phyloP scores from a whole-genome alignment of 139 green algal species.

The Chlorella sp. region DNA sequence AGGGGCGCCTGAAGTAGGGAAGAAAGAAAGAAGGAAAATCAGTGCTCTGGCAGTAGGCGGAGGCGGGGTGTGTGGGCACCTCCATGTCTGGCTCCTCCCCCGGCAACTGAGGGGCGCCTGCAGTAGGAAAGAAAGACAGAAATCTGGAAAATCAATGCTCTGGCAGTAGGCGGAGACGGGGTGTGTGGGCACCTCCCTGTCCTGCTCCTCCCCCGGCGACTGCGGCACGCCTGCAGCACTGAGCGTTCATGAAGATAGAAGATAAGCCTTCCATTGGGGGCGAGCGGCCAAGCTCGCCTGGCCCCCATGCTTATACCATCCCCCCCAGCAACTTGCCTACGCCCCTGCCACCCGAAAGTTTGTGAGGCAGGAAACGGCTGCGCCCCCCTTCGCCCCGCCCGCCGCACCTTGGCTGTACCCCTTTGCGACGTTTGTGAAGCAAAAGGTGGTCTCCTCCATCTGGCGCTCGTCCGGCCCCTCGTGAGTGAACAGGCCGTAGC shows the following conservation, averaged over 20 bases:
- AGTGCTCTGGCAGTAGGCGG: neutral
- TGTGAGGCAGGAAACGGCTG: too few relatives aligned
- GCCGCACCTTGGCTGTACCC: constrained; percentile 49
- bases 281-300: too few relatives aligned
- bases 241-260: too few relatives aligned
- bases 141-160: neutral
- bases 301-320: too few relatives aligned
- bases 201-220: neutral
- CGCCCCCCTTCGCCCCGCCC: too few relatives aligned
- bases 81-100: neutral
- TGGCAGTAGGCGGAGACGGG: too few relatives aligned
- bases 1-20: neutral
- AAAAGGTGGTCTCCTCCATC: constrained; percentile 60
- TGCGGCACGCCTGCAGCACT: neutral
- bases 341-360: too few relatives aligned
- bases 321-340: too few relatives aligned
- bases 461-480: constrained; percentile 63
- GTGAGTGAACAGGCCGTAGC: constrained; percentile 66
- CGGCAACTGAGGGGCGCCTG: neutral
- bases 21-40: neutral
- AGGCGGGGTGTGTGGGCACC: too few relatives aligned
- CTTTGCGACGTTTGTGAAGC: constrained; percentile 49
- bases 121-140: neutral
- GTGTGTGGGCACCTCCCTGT: too few relatives aligned
- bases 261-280: neutral